These are phyloP conservation scores for Hortiboletus flavorubellus DNA, from an alignment of 768 basidiomycete species.

Conservation along the genomic window DNA sequence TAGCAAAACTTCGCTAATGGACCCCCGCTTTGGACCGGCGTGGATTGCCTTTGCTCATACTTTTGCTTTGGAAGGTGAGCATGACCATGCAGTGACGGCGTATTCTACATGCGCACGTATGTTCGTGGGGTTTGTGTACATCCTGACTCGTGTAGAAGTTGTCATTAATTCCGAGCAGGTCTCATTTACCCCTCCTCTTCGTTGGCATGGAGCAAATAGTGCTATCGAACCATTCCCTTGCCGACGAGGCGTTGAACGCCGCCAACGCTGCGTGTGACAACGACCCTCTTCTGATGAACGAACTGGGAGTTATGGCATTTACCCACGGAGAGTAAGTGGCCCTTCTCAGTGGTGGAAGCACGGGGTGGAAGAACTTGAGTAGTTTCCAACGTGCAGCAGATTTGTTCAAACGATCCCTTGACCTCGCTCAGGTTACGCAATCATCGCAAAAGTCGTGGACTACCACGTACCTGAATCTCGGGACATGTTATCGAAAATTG, in stretches of 20 bases:
- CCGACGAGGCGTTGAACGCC: conserved; percentile 85
- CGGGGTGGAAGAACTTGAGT: conserved; percentile 27
- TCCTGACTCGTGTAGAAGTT: neutral
- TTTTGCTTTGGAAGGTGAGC: conserved; percentile 95
- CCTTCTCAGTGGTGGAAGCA: neutral
- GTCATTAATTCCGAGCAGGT: conserved; percentile 49
- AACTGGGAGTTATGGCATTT: conserved; percentile 90
- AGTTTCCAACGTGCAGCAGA: conserved; percentile 73
- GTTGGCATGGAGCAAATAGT: conserved; percentile 98
- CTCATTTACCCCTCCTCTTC: conserved; percentile 91
- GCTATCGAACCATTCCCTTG: conserved; percentile 74
- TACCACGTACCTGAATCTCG: conserved; percentile 88
- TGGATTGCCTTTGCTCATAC: conserved; percentile 99
- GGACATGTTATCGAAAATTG: conserved; percentile 81
- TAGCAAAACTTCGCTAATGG: conserved; percentile 96
- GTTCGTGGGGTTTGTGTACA: conserved; percentile 78
- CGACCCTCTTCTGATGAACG: conserved; percentile 89
- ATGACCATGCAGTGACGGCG: conserved; percentile 97
- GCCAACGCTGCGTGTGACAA: conserved; percentile 77
- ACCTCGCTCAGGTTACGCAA: conserved; percentile 82
- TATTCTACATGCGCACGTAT: conserved; percentile 96
- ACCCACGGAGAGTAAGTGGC: conserved; percentile 73
- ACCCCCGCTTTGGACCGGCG: conserved; percentile 92
- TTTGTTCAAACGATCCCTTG: conserved; percentile 72
- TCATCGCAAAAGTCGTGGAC: conserved; percentile 83